Evolutionary conservation across 2,329 filamentous ascomycete genomes (phyloP).

Genomic region (Decorospora gaudefroyi): DNA sequence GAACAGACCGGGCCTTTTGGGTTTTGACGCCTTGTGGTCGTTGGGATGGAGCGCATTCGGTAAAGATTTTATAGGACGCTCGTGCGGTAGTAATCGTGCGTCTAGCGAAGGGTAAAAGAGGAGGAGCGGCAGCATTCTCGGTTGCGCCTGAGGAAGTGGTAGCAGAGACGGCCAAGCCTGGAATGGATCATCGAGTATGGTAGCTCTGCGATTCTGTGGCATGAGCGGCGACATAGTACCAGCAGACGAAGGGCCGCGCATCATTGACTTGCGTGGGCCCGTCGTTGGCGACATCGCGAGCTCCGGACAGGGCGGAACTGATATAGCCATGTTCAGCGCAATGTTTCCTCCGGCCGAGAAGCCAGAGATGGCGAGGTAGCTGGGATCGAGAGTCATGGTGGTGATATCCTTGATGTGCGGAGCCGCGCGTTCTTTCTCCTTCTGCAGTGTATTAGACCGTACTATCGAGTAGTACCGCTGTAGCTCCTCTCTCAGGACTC

Average conservation of each 20-base stretch:
- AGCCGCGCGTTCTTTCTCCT: slow-evolving; percentile 18
- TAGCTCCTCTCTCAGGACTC: slow-evolving; percentile 42
- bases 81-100: slow-evolving; percentile 48
- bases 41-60: slow-evolving; percentile 44
- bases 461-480: slow-evolving; percentile 42
- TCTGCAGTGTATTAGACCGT: slow-evolving; percentile 23
- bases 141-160: slow-evolving; percentile 41
- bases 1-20: slow-evolving; percentile 43
- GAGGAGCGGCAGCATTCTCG: slow-evolving; percentile 46
- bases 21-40: slow-evolving; percentile 36
- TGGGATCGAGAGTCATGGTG: slow-evolving; percentile 46
- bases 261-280: slow-evolving; percentile 9
- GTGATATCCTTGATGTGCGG: slow-evolving; percentile 25
- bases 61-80: slow-evolving; percentile 45
- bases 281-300: slow-evolving; percentile 22
- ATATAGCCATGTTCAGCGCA: slow-evolving; percentile 51
- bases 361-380: slow-evolving; percentile 50
- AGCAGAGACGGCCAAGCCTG: slow-evolving; percentile 47
- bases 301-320: slow-evolving; percentile 39
- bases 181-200: slow-evolving; percentile 38
- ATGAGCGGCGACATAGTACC: slow-evolving; percentile 36
- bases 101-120: slow-evolving; percentile 53
- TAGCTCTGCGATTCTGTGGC: slow-evolving; percentile 35
- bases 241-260: slow-evolving; percentile 13
- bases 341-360: slow-evolving; percentile 56